Conservation (phyloP, 495 filamentous ascomycete genomes). For the Haplographium delicatum region DNA sequence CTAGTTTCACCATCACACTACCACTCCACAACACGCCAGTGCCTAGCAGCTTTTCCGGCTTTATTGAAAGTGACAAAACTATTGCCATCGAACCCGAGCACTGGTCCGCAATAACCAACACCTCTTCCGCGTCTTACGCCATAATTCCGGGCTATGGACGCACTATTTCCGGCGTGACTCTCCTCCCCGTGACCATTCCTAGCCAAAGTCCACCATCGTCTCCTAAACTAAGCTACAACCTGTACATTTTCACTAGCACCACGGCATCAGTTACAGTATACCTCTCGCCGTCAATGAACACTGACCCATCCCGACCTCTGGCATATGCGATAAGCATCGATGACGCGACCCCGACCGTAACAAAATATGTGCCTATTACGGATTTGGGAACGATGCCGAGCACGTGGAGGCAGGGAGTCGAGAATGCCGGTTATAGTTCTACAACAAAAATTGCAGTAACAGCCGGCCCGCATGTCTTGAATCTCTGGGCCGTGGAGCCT, state of each 20-base stretch:
- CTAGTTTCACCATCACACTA: slow-evolving; percentile 34
- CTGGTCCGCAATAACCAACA: slow-evolving; percentile 35
- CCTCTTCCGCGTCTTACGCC: slow-evolving; percentile 40
- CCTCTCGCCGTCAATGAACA: slow-evolving; percentile 55
- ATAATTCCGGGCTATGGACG: slow-evolving; percentile 50
- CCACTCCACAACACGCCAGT: slow-evolving; percentile 39
- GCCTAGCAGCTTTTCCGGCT: slow-evolving; percentile 54
- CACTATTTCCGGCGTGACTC: slow-evolving; percentile 51
- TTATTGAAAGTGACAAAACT: slow-evolving; percentile 56
- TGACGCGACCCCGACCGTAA: slow-evolving; percentile 34
- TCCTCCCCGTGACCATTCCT: slow-evolving; percentile 44
- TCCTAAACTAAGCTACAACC: slow-evolving; percentile 55
- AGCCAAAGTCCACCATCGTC: slow-evolving; percentile 40
- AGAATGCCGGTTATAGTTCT: slow-evolving; percentile 53
- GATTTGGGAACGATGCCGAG: slow-evolving; percentile 43
- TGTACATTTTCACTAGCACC: slow-evolving; percentile 54
- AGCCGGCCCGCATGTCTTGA: slow-evolving; percentile 50
- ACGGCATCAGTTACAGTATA: slow-evolving; percentile 54
- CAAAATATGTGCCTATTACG: slow-evolving; percentile 44
- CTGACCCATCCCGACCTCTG: slow-evolving; percentile 52
- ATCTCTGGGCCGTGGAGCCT: slow-evolving; percentile 57
- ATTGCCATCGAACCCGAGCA: slow-evolving; percentile 56
- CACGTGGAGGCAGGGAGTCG: slow-evolving; percentile 52
- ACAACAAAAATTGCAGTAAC: slow-evolving; percentile 42
- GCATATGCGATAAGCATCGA: slow-evolving; percentile 55